Evolutionary conservation across 2,329 filamentous ascomycete genomes (phyloP).

Genomic region (Colletotrichum spaethianum): DNA sequence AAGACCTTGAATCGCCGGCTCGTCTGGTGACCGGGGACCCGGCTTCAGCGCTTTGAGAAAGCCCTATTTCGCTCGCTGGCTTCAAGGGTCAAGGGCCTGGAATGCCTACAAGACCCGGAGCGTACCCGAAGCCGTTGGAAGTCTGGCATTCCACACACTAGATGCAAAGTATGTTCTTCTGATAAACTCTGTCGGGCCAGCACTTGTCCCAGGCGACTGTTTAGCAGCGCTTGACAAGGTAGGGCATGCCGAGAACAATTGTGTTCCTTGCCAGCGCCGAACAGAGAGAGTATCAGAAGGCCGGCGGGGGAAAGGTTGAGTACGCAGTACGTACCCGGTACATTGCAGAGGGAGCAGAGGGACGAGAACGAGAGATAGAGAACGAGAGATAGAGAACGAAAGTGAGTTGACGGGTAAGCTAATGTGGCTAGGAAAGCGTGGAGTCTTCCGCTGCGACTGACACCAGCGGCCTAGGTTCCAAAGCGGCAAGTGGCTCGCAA

Average conservation of each 20-base stretch:
- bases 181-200: background rate
- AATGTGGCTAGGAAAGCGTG: conserved; percentile 38
- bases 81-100: background rate
- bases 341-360: conserved; percentile 27
- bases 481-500: conserved; percentile 31
- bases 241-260: background rate
- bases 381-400: background rate
- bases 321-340: conserved; percentile 19
- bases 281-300: background rate
- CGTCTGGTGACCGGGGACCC: background rate
- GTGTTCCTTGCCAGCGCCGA: background rate
- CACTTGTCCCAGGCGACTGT: background rate
- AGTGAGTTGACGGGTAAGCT: conserved; percentile 37
- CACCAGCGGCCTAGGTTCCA: conserved; percentile 23
- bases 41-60: background rate
- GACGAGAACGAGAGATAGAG: background rate
- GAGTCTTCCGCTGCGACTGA: conserved; percentile 26
- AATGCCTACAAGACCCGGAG: background rate
- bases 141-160: background rate
- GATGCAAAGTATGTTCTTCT: conserved; percentile 4
- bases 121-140: background rate
- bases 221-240: background rate
- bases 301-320: background rate
- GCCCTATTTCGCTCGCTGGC: background rate
- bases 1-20: background rate